These are phyloP conservation scores for Zea luxurians DNA, from an alignment of 176 grass and related monocot species.

Conservation along the genomic window DNA sequence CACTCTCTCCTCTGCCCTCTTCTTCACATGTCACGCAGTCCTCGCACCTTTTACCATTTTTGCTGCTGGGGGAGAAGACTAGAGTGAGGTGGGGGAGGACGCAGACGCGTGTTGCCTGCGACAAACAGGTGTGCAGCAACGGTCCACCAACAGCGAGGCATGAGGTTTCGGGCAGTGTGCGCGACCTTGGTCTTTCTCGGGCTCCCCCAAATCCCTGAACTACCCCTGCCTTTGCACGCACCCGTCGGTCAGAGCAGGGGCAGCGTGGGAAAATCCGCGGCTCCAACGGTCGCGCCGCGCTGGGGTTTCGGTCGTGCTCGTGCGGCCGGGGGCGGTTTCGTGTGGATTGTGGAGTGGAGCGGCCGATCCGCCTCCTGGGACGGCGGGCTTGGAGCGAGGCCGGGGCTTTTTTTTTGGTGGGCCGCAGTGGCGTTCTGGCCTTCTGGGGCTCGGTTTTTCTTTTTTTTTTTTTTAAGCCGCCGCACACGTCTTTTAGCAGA, in stretches of 20 bases:
- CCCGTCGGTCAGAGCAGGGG: background rate
- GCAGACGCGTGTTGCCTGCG: constrained; percentile 17
- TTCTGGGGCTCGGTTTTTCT: constrained; percentile 41
- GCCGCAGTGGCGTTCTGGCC: constrained; percentile 21
- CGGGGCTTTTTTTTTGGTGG: background rate
- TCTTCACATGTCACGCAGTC: background rate
- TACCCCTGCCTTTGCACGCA: background rate
- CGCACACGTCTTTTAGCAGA: no score
- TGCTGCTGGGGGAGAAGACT: background rate
- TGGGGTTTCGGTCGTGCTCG: background rate
- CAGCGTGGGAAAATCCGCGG: background rate
- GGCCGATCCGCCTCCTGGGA: background rate
- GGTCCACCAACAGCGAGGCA: background rate
- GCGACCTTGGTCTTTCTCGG: constrained; percentile 15
- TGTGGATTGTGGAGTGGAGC: background rate
- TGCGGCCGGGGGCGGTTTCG: background rate
- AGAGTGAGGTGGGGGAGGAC: background rate
- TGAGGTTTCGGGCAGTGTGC: constrained; percentile 31
- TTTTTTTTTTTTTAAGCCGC: no score
- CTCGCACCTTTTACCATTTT: constrained; percentile 1
- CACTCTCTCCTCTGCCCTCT: background rate
- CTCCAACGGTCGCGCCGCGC: constrained; percentile 35
- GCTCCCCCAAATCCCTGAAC: constrained; percentile 14
- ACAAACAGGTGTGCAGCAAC: constrained; percentile 12
- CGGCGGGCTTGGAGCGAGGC: background rate